phyloP scores from a whole-genome alignment of 176 grass and related monocot genomes.

The Microstegium vimineum region DNA sequence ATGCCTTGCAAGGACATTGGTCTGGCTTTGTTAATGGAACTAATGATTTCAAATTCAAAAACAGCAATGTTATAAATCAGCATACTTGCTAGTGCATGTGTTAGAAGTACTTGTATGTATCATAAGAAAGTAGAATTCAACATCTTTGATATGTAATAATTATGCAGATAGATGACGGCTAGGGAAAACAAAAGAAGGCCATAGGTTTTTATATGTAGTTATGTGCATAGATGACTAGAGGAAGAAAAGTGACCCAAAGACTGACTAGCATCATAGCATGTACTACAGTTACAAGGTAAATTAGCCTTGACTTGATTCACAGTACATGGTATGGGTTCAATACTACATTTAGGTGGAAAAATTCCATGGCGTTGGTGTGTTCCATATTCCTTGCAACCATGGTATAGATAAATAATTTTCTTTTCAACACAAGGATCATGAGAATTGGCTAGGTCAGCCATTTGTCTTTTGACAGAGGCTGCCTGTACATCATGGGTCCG shows the following conservation, averaged over 20 bases:
- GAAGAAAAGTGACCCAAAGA: not conserved
- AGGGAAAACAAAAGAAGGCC: not conserved
- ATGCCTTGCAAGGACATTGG: not conserved
- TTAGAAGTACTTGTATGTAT: not conserved
- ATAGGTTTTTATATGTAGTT: not conserved
- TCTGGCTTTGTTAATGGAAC: not conserved
- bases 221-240: not conserved
- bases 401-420: not conserved
- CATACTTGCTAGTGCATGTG: not conserved
- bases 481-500: not conserved
- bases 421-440: not conserved
- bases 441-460: not conserved
- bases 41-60: not conserved
- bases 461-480: not conserved
- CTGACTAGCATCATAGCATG: not conserved
- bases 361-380: not conserved
- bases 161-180: not conserved
- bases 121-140: not conserved
- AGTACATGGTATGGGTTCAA: not conserved
- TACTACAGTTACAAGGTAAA: not conserved
- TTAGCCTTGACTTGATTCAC: not conserved
- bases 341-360: not conserved
- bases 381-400: not conserved
- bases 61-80: not conserved
- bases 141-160: not conserved